Conservation (phyloP, 2,329 filamentous ascomycete species). For the Aspergillus brasiliensis region DNA sequence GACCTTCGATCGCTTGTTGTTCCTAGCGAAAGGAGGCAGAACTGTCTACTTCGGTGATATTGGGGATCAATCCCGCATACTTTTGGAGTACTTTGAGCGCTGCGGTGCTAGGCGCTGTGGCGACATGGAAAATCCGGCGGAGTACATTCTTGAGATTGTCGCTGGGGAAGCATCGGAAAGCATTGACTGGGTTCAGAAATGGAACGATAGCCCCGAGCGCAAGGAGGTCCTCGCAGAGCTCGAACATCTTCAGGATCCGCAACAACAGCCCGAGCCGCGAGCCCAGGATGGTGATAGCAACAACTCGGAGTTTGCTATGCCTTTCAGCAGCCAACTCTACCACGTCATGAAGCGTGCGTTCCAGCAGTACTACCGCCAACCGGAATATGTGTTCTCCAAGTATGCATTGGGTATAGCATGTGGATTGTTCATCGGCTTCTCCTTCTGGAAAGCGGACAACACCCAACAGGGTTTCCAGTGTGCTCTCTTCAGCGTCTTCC, state of each 20-base stretch:
- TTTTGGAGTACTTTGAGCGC: slow-evolving; percentile 64
- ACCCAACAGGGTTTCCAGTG: slow-evolving; percentile 77
- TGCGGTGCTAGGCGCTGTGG: slow-evolving; percentile 62
- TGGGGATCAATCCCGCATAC: slow-evolving; percentile 56
- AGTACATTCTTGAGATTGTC: slow-evolving; percentile 69
- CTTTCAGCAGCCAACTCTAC: slow-evolving; percentile 66
- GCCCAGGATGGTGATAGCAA: slow-evolving; percentile 50
- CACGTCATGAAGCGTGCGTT: slow-evolving; percentile 74
- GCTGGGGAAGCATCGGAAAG: slow-evolving; percentile 49
- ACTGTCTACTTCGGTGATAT: slow-evolving; percentile 70
- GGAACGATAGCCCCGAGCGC: slow-evolving; percentile 65
- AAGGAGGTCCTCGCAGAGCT: slow-evolving; percentile 62
- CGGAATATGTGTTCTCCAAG: slow-evolving; percentile 84
- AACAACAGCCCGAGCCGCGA: slow-evolving; percentile 53
- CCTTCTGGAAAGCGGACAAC: slow-evolving; percentile 71
- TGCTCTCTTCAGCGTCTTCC: slow-evolving; percentile 83
- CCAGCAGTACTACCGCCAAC: slow-evolving; percentile 87
- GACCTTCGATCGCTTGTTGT: slow-evolving; percentile 67
- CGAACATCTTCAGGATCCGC: slow-evolving; percentile 61
- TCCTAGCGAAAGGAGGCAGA: slow-evolving; percentile 64
- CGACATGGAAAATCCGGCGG: slow-evolving; percentile 68
- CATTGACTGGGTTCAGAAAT: slow-evolving; percentile 63
- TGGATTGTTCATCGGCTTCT: slow-evolving; percentile 75
- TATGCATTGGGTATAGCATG: slow-evolving; percentile 62
- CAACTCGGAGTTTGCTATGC: slow-evolving; percentile 76